phyloP scores from a whole-genome alignment of 768 basidiomycete species.

The Amanita molliuscula region DNA sequence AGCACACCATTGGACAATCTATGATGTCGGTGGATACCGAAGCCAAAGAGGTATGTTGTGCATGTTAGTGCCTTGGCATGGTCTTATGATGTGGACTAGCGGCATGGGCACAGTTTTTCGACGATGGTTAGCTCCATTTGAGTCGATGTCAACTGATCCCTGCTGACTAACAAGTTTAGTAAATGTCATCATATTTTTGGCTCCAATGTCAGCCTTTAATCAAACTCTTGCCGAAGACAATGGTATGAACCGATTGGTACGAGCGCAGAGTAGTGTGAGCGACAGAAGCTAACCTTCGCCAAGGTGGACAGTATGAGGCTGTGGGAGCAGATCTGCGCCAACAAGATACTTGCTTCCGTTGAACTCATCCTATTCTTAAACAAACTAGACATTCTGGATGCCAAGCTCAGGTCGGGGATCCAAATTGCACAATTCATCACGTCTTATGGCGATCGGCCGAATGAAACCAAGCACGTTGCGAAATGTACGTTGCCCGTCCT shows the following conservation, averaged over 20 bases:
- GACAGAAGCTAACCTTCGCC: slow-evolving; percentile 20
- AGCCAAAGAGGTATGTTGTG: slow-evolving; percentile 38
- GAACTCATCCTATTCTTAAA: slow-evolving; percentile 54
- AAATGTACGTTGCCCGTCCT: slow-evolving; percentile 32
- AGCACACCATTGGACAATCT: slow-evolving; percentile 48
- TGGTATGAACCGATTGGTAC: slow-evolving; percentile 48
- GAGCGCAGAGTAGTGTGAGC: slow-evolving; percentile 8
- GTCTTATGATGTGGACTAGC: slow-evolving; percentile 22
- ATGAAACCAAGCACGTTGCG: slow-evolving; percentile 39
- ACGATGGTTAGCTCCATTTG: slow-evolving; percentile 36
- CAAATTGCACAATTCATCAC: slow-evolving; percentile 46
- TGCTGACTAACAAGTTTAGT: slow-evolving; percentile 22
- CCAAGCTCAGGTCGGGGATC: slow-evolving; percentile 41
- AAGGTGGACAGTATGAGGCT: slow-evolving; percentile 38
- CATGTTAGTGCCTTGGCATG: background rate
- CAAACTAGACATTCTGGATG: slow-evolving; percentile 50
- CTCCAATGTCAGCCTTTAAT: slow-evolving; percentile 56
- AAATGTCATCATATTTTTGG: slow-evolving; percentile 57
- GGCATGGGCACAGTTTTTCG: slow-evolving; percentile 62
- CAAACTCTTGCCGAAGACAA: slow-evolving; percentile 52
- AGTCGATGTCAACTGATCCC: background rate
- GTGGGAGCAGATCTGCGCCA: slow-evolving; percentile 52
- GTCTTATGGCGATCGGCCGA: slow-evolving; percentile 40
- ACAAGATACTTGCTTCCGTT: slow-evolving; percentile 41
- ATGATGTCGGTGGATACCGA: slow-evolving; percentile 56